Evolutionary conservation across 768 basidiomycete genomes (phyloP), one percentile per base, ranked within the genome.

Genomic region (Collybia mongolica): DNA sequence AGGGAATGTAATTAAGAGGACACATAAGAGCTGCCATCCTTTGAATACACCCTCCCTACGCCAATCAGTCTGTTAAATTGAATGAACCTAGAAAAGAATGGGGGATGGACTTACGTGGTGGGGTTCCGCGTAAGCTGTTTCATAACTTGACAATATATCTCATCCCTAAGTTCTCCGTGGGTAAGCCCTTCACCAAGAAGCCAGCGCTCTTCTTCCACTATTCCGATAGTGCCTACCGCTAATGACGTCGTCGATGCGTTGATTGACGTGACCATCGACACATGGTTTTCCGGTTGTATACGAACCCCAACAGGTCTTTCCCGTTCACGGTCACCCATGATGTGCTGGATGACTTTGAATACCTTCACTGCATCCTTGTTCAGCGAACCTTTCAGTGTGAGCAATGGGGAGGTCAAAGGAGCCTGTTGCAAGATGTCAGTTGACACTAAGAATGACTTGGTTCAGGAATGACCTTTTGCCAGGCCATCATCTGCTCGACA

Each of bases 1-100:
- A 4, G 91, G 90, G 65, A 98, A 98, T 2, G 92, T 89, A 48
- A 90, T 82, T n/a, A 94, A 74, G 22, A 94, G 74, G 2, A 98
- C 93, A 62, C 92, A 96, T 39, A 96, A 71, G 42, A 97, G 72
- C 61, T 97, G 95, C 89, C 93, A 97, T 20, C 94, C 95, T 61
- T 86, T 88, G 72, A 97, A 93, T 26, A 83, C 64, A 61, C 91
- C 88, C 61, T 93, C 90, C 17, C 91, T 93, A 40, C 53, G 20
- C 19, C 26, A 47, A 14, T 14, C 9, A 12, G 11, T 32, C 11
- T 32, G 14, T 32, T 32, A 14, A 32, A 14, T 32, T 32, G 5
- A 3, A 14, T 26, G 32, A 32, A 9, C 11, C 11, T 12, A 32
- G 26, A 28, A n/a, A 26, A 26, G 24, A 32, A 32, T 12, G 2